These are phyloP conservation scores for Aureobasidium zeae DNA, from an alignment of 2,329 filamentous ascomycete genomes.

Conservation along the genomic window DNA sequence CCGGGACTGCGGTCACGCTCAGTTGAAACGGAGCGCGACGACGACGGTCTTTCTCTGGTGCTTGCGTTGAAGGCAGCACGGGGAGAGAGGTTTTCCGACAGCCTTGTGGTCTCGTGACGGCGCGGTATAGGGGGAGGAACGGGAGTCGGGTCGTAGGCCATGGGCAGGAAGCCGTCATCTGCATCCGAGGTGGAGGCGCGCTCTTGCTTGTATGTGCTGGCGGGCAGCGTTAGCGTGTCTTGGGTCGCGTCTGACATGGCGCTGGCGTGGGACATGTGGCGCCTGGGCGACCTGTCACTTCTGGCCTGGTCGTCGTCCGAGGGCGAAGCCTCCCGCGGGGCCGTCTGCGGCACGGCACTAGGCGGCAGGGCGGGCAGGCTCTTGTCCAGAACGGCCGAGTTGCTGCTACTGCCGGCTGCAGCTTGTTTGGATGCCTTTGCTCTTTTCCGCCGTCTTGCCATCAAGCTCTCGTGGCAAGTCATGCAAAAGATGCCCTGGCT, in stretches of 20 bases:
- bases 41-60: conserved; percentile 30
- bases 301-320: conserved; percentile 39
- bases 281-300: conserved; percentile 23
- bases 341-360: conserved; percentile 54
- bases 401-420: conserved; percentile 18
- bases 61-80: conserved; percentile 37
- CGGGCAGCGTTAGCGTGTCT: conserved; percentile 61
- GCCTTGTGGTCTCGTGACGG: conserved; percentile 10
- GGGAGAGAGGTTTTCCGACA: conserved; percentile 26
- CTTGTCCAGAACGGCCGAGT: conserved; percentile 70
- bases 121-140: conserved; percentile 20
- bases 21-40: conserved; percentile 38
- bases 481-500: conserved; percentile 99
- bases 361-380: conserved; percentile 84
- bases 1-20: conserved; percentile 29
- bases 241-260: conserved; percentile 16
- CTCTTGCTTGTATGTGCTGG: conserved; percentile 68
- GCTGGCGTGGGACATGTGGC: conserved; percentile 1
- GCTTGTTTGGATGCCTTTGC: conserved; percentile 47
- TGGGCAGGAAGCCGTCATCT: conserved; percentile 45
- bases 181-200: conserved; percentile 60
- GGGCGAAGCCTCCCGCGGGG: conserved; percentile 52
- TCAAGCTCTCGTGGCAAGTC: conserved; percentile 94
- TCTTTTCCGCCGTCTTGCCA: conserved; percentile 85
- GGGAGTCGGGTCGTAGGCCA: conserved; percentile 43